Evolutionary conservation across 108 stramenopile species (phyloP).

Genomic region (Nitzschia sp.): DNA sequence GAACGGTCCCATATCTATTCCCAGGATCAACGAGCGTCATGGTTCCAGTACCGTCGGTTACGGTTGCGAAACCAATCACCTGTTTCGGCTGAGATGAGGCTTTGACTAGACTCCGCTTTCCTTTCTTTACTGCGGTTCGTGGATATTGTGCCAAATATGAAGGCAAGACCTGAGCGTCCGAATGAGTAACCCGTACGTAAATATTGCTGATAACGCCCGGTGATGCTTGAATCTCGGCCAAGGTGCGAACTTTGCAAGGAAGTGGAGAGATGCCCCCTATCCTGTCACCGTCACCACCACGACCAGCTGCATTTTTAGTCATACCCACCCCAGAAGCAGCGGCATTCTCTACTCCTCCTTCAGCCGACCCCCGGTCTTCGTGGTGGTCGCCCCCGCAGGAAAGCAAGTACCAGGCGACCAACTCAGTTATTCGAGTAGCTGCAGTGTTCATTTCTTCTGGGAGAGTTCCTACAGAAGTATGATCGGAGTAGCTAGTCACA

Average conservation of each 20-base stretch:
- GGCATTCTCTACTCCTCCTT: neutral
- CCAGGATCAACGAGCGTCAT: constrained; percentile 33
- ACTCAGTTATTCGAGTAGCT: constrained; percentile 9
- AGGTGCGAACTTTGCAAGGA: constrained; percentile 11
- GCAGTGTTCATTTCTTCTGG: constrained; percentile 17
- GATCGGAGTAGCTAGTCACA: no score
- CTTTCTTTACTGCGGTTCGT: neutral
- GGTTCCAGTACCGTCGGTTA: constrained; percentile 15
- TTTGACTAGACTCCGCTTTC: neutral
- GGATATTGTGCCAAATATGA: neutral
- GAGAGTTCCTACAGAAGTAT: no score
- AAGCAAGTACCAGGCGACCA: constrained; percentile 1
- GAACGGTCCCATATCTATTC: constrained; percentile 6
- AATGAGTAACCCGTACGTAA: constrained; percentile 3
- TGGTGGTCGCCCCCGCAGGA: neutral
- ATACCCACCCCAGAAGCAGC: no score
- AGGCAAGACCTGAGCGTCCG: neutral
- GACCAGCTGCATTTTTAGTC: no score
- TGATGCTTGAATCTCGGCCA: constrained; percentile 21
- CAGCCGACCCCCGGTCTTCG: neutral
- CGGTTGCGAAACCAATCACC: constrained; percentile 17
- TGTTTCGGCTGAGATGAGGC: neutral
- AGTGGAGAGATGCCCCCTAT: constrained; percentile 1
- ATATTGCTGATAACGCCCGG: constrained; percentile 20
- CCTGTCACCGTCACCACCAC: neutral